Evolutionary conservation across 441 rosid species (phyloP), one percentile per base, ranked within the genome.

Genomic region (Pelargonium myrrhifolium): DNA sequence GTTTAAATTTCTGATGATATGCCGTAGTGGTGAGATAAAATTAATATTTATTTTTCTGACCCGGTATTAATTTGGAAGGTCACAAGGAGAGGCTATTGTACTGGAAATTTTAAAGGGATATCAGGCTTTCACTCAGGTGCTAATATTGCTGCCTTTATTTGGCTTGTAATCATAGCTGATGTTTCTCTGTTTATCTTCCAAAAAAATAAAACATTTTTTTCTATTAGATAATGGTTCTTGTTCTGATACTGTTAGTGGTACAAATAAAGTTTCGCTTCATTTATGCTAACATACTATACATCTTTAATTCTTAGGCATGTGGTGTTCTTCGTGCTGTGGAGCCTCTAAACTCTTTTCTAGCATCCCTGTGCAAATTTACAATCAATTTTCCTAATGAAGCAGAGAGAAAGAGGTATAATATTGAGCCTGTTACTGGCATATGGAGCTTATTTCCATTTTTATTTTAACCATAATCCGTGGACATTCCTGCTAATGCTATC

Each of bases 101-200:
- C 80, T 95, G 87, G 99, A 95, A 82, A 89, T 95, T 78, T 77
- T 95, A 64, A 95, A 95, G 83, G 98, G 97, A 68, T 95, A 95
- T 74, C 99, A 95, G 77, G 99, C 99, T 78, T 95, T 95, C 79
- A 95, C 97, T 65, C 99, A 95, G 98, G 99, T 90, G 78, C 73
- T 59, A 59, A n/a, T 58, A 66, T 60, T 75, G 55, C 68, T 26
- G 58, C 62, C 63, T 55, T 66, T 60, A 60, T 67, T 59, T 70
- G 72, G 66, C 75, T 76, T 22, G n/a, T 7, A 31, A 12, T 18
- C 9, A 9, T 64, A 37, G 49, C 42, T 64, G 24, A 64, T 14
- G 18, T 3, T 53, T 18, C 9, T 6, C 20, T 65, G 17, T n/a
- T 39, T 21, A 40, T n/a, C 24, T 68, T 40, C 35, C 35, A 12